Conservation (phyloP, 2,329 filamentous ascomycete genomes). For the Aspergillus phoenicis region DNA sequence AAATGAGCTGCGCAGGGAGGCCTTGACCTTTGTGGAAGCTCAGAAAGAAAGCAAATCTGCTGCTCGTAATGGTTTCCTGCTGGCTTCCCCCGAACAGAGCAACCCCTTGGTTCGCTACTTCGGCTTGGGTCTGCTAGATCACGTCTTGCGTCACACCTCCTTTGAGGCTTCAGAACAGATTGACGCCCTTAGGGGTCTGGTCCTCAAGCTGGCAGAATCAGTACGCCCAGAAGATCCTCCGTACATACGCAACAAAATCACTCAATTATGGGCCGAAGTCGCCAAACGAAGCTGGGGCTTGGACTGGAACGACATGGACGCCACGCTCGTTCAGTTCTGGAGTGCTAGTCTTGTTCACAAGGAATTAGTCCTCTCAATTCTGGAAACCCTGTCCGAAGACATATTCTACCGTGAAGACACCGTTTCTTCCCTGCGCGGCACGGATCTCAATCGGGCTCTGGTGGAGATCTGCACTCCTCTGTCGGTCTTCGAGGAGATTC, state of each 20-base stretch:
- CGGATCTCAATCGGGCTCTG: conserved; percentile 81
- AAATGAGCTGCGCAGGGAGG: conserved; percentile 79
- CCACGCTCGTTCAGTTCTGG: conserved; percentile 80
- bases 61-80: conserved; percentile 78
- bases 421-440: conserved; percentile 78
- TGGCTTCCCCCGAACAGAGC: conserved; percentile 75
- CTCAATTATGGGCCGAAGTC: conserved; percentile 90
- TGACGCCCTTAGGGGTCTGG: conserved; percentile 70
- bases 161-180: conserved; percentile 68
- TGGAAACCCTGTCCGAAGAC: conserved; percentile 92
- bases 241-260: conserved; percentile 90
- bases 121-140: conserved; percentile 86
- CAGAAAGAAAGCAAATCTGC: conserved; percentile 79
- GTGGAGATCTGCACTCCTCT: conserved; percentile 91
- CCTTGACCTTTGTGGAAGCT: conserved; percentile 81
- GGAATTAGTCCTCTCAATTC: conserved; percentile 81
- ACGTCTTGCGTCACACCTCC: conserved; percentile 85
- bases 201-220: conserved; percentile 74
- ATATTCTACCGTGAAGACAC: conserved; percentile 90
- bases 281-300: conserved; percentile 91
- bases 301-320: conserved; percentile 95
- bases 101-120: conserved; percentile 87
- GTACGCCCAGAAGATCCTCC: conserved; percentile 72
- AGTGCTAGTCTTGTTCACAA: conserved; percentile 65
- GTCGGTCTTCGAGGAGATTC: conserved; percentile 71